Evolutionary conservation across 2,329 filamentous ascomycete genomes (phyloP), one percentile per base, ranked within the genome.

Genomic region (Pseudocercospora macadamiae): DNA sequence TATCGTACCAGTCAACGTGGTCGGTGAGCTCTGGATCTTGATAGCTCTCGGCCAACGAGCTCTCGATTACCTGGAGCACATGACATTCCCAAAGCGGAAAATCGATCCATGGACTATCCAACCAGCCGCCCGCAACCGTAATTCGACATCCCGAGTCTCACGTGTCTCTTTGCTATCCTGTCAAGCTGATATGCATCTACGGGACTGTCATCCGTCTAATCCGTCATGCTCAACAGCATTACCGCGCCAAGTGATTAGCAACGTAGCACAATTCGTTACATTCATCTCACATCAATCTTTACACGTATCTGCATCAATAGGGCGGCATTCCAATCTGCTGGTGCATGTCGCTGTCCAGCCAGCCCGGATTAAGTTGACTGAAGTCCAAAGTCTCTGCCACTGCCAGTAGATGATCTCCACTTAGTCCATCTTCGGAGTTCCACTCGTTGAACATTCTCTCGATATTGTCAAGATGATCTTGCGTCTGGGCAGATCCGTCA

Each of bases 371-470:
- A 18, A 65, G 26, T 34, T 63, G 59, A 9, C 54, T 58, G 52
- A 64, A 65, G 42, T 64, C 58, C 21, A 66, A 44, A 32, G 64
- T 64, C 18, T 66, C 59, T 10, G 60, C 62, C 3, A 66, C 51
- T 19, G 61, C 62, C 12, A 64, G 54, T 7, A 62, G 45, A 44
- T 66, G 62, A 34, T 66, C 62, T 34, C 64, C 61, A 42, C 57
- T 64, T 2, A 66, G 37, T 3, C 57, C 59, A 25, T 64, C 62
- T 26, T 66, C 62, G n/a, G 56, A 62, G 45, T 62, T 62, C 59
- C 64, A 66, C 30, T 57, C 58, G 32, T 49, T 55, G 23, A 57
- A 28, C 16, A 61, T 53, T 3, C 48, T 61, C 30, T 54, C 49
- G 10, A 57, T 57, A 39, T 37, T 54, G 25, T 59, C 52, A 25